Conservation (phyloP, 352 stramenopile species). For the Chrysophaeum taylorii region DNA sequence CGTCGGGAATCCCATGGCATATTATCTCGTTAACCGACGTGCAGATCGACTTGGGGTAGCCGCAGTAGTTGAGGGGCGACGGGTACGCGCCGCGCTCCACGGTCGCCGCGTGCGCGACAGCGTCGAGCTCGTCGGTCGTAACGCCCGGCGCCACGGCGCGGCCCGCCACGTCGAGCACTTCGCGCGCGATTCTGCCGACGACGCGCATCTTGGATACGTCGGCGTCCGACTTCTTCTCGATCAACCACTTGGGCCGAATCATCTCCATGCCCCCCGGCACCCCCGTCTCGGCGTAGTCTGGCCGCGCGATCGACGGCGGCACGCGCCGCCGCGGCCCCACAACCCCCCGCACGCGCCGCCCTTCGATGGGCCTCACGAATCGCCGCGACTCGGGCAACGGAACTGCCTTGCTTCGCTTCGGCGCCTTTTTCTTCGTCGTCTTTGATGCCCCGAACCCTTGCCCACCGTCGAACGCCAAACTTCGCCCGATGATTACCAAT, state of each 20-base stretch:
- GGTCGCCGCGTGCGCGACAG: slow-evolving; percentile 79
- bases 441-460: no score
- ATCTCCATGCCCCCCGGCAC: slow-evolving; percentile 17
- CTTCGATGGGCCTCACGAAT: no score
- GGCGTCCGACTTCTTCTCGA: slow-evolving; percentile 79
- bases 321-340: no score
- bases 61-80: slow-evolving; percentile 92
- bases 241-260: slow-evolving; percentile 42
- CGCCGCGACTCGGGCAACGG: no score
- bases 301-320: slow-evolving; percentile 39
- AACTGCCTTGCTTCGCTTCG: no score
- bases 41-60: slow-evolving; percentile 54
- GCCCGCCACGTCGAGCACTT: slow-evolving; percentile 81
- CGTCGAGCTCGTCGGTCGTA: slow-evolving; percentile 92
- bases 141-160: slow-evolving; percentile 66
- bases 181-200: slow-evolving; percentile 59
- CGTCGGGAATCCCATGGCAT: slow-evolving; percentile 91
- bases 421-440: no score
- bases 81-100: slow-evolving; percentile 84
- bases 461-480: no score
- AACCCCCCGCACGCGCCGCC: no score
- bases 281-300: slow-evolving; percentile 60
- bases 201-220: slow-evolving; percentile 85
- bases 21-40: slow-evolving; percentile 87
- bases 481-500: no score